phyloP scores from a whole-genome alignment of 768 basidiomycete species.

The Collybiopsis confluens region DNA sequence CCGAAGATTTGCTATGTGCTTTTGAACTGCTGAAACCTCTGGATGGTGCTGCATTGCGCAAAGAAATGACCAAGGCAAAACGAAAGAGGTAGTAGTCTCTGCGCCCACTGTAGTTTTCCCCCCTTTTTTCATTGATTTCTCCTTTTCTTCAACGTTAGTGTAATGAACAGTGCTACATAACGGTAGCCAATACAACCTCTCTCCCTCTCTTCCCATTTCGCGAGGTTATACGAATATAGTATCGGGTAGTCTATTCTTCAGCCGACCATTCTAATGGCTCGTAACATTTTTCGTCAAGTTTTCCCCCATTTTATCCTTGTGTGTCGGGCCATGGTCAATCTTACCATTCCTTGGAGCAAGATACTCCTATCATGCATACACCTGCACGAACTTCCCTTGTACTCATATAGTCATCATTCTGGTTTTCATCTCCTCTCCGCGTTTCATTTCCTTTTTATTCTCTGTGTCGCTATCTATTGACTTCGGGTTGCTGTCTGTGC shows the following conservation, averaged over 20 bases:
- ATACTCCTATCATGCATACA: conserved; percentile 22
- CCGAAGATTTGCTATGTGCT: conserved; percentile 94
- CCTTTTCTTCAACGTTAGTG: background rate
- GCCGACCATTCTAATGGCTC: background rate
- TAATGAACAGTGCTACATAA: conserved; percentile 30
- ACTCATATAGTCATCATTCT: conserved; percentile 11
- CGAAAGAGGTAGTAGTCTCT: conserved; percentile 69
- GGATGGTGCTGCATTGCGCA: conserved; percentile 89
- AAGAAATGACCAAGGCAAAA: conserved; percentile 98
- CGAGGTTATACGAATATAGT: conserved; percentile 22
- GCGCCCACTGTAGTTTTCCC: background rate
- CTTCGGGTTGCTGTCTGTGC: conserved; percentile 8
- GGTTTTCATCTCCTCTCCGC: conserved; percentile 11
- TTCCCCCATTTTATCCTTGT: background rate
- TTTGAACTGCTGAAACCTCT: conserved; percentile 96
- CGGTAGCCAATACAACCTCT: conserved; percentile 2
- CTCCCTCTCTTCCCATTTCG: conserved; percentile 2
- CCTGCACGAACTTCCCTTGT: conserved; percentile 8
- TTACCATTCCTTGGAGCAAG: conserved; percentile 17
- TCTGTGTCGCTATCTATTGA: conserved; percentile 11
- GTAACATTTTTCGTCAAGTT: background rate
- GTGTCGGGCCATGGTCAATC: background rate
- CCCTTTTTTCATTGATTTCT: background rate
- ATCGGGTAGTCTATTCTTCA: conserved; percentile 7
- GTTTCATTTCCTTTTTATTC: conserved; percentile 12